Base-by-base conservation (phyloP, 1,284 basidiomycete genomes). In the Ustilago shanxiensis region DNA sequence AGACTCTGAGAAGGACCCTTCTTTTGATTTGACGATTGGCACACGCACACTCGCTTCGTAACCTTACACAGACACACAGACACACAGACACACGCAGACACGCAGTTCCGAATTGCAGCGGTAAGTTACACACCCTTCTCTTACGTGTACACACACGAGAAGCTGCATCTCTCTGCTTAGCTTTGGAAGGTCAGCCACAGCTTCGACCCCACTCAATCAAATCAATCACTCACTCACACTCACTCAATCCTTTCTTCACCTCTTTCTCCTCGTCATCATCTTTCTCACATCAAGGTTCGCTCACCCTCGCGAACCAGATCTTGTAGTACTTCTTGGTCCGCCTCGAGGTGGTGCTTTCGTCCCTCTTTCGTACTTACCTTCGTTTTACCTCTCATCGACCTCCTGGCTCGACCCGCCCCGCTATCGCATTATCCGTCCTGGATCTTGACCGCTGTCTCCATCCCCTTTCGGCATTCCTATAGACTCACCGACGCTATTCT, bases 271-370 rank as follows among this genome's bases (percentile, higher is more conserved):
- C 58, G 2, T 44, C 37, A 24, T 22, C 33, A 33, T 33, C 31
- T 33, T 50, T 20, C 57, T 28, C 29, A 26, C 45, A 24, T 14
- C 33, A 26, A 58, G 28, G 41, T 54, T 61, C 31, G 49, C 59
- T 5, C 41, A 22, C 41, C 20, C 44, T 20, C 28, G 29, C 28
- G 24, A 31, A 20, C 28, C 35, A n/a, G 24, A 41, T 49, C 61
- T 20, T 13, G 13, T 35, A 50, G 28, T 29, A 10, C 47, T n/a
- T 24, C 28, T 33, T 41, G 2, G 45, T 73, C 65, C 71, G 57
- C 60, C 60, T 72, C 53, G 60, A 53, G 60, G 57, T 58, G 64
- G 64, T 53, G 35, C 33, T 13, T 6, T 56, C 24, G 16, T 22
- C 16, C 16, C 26, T 29, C 41, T 28, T 35, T 60, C 66, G n/a